Conservation (phyloP, 768 basidiomycete species). For the Paxillus involutus region DNA sequence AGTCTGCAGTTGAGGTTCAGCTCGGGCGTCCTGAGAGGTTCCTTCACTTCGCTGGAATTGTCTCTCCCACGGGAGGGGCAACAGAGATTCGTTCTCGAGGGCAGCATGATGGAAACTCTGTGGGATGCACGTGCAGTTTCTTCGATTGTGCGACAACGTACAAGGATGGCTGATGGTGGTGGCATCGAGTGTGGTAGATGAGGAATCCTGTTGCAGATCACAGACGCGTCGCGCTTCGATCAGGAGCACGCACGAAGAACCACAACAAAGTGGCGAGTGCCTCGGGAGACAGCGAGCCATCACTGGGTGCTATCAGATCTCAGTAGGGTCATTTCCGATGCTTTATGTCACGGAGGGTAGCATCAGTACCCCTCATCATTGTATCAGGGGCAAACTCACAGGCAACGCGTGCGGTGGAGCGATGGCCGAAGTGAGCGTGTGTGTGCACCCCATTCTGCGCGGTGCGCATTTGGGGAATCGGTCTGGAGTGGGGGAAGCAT, state of each 20-base stretch:
- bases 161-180: constrained; percentile 18
- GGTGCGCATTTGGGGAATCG: constrained; percentile 25
- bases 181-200: constrained; percentile 7
- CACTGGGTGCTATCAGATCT: neutral
- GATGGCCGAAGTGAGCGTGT: constrained; percentile 34
- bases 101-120: constrained; percentile 31
- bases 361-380: constrained; percentile 10
- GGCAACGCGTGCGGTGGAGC: constrained; percentile 35
- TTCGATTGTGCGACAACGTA: constrained; percentile 17
- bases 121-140: constrained; percentile 11
- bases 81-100: constrained; percentile 62
- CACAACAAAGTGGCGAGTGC: constrained; percentile 14
- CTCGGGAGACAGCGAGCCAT: constrained; percentile 32
- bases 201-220: neutral
- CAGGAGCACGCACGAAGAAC: constrained; percentile 36
- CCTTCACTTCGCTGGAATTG: constrained; percentile 37
- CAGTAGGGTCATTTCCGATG: neutral
- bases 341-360: neutral
- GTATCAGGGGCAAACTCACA: constrained; percentile 24
- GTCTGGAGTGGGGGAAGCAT: constrained; percentile 40
- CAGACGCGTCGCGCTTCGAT: constrained; percentile 25
- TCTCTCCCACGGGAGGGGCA: constrained; percentile 43
- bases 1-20: constrained; percentile 12
- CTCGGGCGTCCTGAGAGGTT: constrained; percentile 11
- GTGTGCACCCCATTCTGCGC: constrained; percentile 24